Evolutionary conservation across 2,329 filamentous ascomycete genomes (phyloP), one percentile per base, ranked within the genome.

Genomic region (Beauveria caledonica): DNA sequence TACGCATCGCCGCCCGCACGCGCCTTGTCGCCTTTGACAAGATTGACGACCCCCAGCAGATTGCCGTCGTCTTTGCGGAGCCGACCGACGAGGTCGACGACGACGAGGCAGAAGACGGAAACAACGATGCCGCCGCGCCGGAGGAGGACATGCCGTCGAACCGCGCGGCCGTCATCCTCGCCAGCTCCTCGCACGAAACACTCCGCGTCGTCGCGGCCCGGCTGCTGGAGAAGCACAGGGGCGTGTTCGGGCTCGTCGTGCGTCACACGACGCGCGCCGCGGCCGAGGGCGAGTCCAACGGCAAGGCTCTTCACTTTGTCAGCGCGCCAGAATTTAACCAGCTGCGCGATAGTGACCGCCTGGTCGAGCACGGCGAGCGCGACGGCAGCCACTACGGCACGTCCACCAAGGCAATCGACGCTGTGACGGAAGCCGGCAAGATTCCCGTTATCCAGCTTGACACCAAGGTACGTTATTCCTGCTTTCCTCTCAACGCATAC

Each of bases 21-120:
- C 88, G 88, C 67, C 81, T 97, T 65, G 82, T 85, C 49, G 77
- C 86, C 21, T 94, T 97, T 71, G 92, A 97, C 72, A 90, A 88
- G 72, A 89, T 96, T 52, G 92, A 96, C 60, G 87, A 92, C 65
- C 86, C 89, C 45, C 89, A 88, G 69, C 89, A 90, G 63, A 80
- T 87, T 36, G 79, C 80, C 58, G 68, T 77, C 39, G 76, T 87
- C 13, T 87, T 86, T 62, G 73, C 81, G 58, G 79, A 83, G 40
- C 68, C 65, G 5, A 70, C 75, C 36, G 69, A 74, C 8, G 76
- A 78, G 13, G 67, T 66, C 7, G 66, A 67, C 6, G 66, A 66
- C 3, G 71, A 67, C 2, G 75, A 75, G 23, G 33, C 33, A 36
- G 73, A 70, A 3, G 68, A 71, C 10, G 67, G 67, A 9, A 68